Evolutionary conservation across 2,329 filamentous ascomycete species (phyloP).

Genomic region (Pestalotiopsis sp.): DNA sequence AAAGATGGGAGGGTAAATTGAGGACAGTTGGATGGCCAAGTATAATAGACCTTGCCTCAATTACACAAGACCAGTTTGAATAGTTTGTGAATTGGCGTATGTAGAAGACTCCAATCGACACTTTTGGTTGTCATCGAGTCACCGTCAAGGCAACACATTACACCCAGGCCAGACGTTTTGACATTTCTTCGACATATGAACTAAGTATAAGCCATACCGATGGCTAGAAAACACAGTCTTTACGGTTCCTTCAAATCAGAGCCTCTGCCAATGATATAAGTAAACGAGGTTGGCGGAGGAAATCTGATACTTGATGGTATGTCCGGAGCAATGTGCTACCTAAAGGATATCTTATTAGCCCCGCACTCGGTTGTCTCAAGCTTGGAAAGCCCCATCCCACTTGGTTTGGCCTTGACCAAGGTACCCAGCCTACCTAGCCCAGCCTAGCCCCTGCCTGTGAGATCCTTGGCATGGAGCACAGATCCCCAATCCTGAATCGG

Average conservation of each 20-base stretch:
- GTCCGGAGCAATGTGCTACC: too few relatives aligned
- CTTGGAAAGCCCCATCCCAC: background rate
- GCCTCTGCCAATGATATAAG: too few relatives aligned
- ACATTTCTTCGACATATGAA: background rate
- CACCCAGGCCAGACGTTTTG: background rate
- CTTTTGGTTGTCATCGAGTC: background rate
- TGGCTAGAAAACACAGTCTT: too few relatives aligned
- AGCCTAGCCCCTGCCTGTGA: conserved; percentile 1
- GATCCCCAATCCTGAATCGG: conserved; percentile 5
- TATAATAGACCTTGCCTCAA: too few relatives aligned
- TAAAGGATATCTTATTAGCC: background rate
- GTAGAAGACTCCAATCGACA: background rate
- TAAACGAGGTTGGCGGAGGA: too few relatives aligned
- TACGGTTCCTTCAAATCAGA: too few relatives aligned
- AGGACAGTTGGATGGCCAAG: too few relatives aligned
- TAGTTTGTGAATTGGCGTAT: background rate
- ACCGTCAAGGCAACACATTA: background rate
- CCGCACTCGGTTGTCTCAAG: background rate
- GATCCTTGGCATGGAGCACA: conserved; percentile 7
- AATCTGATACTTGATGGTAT: too few relatives aligned
- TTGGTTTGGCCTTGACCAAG: background rate
- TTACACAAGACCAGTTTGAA: too few relatives aligned
- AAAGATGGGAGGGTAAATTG: too few relatives aligned
- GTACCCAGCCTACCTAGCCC: background rate
- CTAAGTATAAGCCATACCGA: too few relatives aligned